These are phyloP conservation scores for Botrytis hyacinthi DNA, from an alignment of 2,329 filamentous ascomycete species.

Conservation along the genomic window DNA sequence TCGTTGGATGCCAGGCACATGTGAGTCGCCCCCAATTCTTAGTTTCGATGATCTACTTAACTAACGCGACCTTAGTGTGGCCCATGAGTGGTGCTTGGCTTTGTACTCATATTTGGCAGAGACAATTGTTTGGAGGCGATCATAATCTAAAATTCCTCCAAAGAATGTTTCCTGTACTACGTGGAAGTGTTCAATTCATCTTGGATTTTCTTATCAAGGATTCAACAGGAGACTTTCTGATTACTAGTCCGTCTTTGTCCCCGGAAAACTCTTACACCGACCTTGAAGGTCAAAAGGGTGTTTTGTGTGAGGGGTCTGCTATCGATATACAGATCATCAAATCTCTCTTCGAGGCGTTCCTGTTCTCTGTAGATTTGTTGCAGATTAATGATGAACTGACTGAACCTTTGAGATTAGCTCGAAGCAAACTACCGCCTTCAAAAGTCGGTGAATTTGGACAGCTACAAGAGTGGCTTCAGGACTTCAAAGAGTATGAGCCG, in stretches of 20 bases:
- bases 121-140: constrained; percentile 38
- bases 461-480: constrained; percentile 45
- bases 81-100: constrained; percentile 45
- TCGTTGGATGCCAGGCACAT: constrained; percentile 37
- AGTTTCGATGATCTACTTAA: not conserved
- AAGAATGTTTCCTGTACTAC: constrained; percentile 36
- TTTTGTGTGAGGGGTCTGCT: constrained; percentile 45
- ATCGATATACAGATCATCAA: constrained; percentile 48
- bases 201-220: constrained; percentile 40
- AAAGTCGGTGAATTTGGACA: constrained; percentile 38
- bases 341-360: constrained; percentile 41
- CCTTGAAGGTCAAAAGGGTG: constrained; percentile 32
- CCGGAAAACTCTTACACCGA: constrained; percentile 41
- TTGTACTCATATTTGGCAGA: constrained; percentile 42
- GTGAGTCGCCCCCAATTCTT: constrained; percentile 23
- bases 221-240: constrained; percentile 32
- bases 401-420: not conserved
- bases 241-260: constrained; percentile 42
- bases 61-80: constrained; percentile 35
- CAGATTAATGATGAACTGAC: not conserved
- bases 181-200: constrained; percentile 39
- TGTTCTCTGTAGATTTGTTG: constrained; percentile 21
- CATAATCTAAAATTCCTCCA: constrained; percentile 37
- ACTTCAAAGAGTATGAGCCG: constrained; percentile 43
- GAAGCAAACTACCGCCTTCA: constrained; percentile 18